Base-by-base conservation (phyloP, 257 asterid genomes). In the Craterostigma plantagineum region DNA sequence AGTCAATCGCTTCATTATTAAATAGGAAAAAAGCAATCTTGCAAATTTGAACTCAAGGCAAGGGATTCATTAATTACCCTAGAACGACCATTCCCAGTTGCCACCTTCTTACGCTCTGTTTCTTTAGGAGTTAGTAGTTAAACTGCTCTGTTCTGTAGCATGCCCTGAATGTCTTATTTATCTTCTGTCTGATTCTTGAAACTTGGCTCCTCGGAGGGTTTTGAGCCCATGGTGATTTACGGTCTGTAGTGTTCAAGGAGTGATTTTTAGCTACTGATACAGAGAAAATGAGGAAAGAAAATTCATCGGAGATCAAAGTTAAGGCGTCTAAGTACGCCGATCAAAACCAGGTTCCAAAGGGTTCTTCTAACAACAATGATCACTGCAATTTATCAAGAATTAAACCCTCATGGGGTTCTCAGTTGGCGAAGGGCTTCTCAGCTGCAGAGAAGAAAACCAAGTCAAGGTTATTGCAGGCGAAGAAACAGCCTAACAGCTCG, bases 371-470 rank as follows among this genome's bases (percentile, higher is more conserved):
- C 56, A 72, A 38, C 18, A 83, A 71, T 63, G 75, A 69, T 4
- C 68, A 53, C 61, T 69, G 60, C 50, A 72, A 70, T 46, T 45
- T 71, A 51, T 57, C 90, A 5, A 77, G 68, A 61, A 74, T 66
- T 62, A 85, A 71, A 59, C 70, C 92, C 40, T 80, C 92, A 3
- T 84, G 96, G 96, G 84, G 93, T 42, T 74, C 93, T 23, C 73
- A 84, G 16, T 62, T 80, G 33, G 96, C 77, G 49, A 85, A 73
- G 60, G 94, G 94, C 1, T 72, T 85, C 42, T 72, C 94, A 10
- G 92, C 73, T 46, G 62, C 77, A 36, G 94, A 85, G 7, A 85
- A 60, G 72, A 85, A 77, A 59, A 49, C 78, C 48, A 85, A 77
- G 48, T 61, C 70, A 7, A 58, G 70, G 50, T 65, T 67, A 38